Evolutionary conservation across 306 rosid genomes (phyloP).

Genomic region (Trichosanthes cucumerina): DNA sequence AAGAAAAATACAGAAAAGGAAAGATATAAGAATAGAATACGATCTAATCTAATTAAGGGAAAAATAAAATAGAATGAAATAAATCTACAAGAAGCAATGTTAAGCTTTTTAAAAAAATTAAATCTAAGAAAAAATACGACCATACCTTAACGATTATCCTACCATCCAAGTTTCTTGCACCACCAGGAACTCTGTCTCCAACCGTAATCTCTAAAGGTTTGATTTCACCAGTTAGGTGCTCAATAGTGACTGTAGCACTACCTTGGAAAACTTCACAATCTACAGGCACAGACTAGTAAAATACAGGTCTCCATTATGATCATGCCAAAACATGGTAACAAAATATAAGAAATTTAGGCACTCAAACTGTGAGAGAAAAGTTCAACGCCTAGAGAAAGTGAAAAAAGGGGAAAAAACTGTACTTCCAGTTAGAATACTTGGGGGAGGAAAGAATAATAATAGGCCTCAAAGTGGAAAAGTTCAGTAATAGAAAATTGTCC

Average conservation of each 20-base stretch:
- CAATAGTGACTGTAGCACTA: constrained; percentile 74
- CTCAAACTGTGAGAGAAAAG: not conserved
- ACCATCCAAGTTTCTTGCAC: constrained; percentile 96
- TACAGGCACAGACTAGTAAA: constrained; percentile 99
- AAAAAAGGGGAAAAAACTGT: not conserved
- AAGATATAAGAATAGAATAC: no score
- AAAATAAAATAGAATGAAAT: no score
- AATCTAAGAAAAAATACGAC: not conserved
- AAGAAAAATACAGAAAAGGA: no score
- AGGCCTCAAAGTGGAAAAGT: not conserved
- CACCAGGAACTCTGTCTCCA: constrained; percentile 91
- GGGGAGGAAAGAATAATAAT: not conserved
- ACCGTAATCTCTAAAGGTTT: constrained; percentile 76
- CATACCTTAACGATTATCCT: constrained; percentile 84
- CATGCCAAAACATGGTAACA: constrained; percentile 17
- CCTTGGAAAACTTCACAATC: constrained; percentile 97
- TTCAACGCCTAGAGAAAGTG: not conserved
- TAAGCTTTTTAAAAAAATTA: not conserved
- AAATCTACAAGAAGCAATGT: no score
- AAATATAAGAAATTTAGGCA: not conserved
- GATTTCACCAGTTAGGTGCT: constrained; percentile 94
- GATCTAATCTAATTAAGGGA: no score
- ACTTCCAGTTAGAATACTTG: not conserved
- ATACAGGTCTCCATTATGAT: constrained; percentile 51
- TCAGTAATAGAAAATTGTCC: not conserved